Conservation (phyloP, 179 eudicot genomes). For the Patellifolia procumbens region DNA sequence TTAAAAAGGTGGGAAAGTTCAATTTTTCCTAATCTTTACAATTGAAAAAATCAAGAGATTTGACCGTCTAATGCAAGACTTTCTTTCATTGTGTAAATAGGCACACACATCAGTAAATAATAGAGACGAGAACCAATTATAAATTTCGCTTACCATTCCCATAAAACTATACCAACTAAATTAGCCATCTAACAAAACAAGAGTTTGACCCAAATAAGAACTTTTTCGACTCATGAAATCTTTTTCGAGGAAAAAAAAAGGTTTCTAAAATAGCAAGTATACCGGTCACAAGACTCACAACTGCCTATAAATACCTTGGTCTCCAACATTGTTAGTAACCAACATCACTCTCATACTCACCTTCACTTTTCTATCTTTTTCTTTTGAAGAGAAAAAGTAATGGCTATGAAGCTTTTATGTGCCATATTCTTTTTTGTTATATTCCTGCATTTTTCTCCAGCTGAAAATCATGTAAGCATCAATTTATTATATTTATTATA, state of each 20-base stretch:
- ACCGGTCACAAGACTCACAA: constrained; percentile 25
- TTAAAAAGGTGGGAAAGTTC: too few relatives aligned
- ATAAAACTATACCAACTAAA: too few relatives aligned
- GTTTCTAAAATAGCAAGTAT: background rate
- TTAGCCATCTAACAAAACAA: too few relatives aligned
- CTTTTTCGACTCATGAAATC: background rate
- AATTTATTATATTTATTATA: too few relatives aligned
- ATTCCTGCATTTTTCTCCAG: constrained; percentile 30
- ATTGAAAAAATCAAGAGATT: too few relatives aligned
- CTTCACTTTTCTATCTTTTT: background rate
- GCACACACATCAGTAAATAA: too few relatives aligned
- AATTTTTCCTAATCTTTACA: too few relatives aligned
- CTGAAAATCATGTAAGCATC: constrained; percentile 36
- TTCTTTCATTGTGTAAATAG: too few relatives aligned
- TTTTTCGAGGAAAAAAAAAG: background rate
- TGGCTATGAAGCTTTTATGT: constrained; percentile 21
- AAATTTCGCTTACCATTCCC: too few relatives aligned
- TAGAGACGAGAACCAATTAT: too few relatives aligned
- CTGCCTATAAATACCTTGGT: constrained; percentile 33
- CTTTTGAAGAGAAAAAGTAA: background rate
- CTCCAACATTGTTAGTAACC: constrained; percentile 14
- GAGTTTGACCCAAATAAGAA: background rate
- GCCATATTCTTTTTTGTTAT: constrained; percentile 20
- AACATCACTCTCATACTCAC: background rate
- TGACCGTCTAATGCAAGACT: too few relatives aligned